Evolutionary conservation across 2,329 filamentous ascomycete genomes (phyloP).

Genomic region (Boeremia lycopersici): DNA sequence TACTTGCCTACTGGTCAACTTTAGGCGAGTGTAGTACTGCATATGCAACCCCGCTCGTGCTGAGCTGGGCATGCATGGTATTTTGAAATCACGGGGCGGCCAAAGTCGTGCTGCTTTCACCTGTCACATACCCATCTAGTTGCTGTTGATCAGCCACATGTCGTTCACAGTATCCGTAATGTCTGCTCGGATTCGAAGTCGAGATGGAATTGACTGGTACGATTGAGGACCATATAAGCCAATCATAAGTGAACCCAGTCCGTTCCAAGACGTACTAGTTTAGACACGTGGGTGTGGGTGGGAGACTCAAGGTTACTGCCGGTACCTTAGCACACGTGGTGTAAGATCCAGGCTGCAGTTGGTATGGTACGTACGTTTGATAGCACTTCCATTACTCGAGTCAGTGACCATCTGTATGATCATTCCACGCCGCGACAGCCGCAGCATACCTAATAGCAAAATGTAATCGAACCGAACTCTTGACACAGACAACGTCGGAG

Average conservation of each 20-base stretch:
- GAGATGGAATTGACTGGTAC: not conserved
- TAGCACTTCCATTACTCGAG: not conserved
- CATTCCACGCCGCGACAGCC: not conserved
- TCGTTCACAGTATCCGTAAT: not conserved
- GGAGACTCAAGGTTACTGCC: not conserved
- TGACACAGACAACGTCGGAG: not conserved
- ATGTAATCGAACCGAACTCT: not conserved
- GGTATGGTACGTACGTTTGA: not conserved
- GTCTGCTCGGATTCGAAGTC: not conserved
- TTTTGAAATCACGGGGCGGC: not conserved
- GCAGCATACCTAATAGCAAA: not conserved
- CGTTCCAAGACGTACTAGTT: not conserved
- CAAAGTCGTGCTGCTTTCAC: not conserved
- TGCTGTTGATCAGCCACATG: not conserved
- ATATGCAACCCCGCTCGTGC: conserved; percentile 18
- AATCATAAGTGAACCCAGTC: not conserved
- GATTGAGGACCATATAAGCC: not conserved
- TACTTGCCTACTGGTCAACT: conserved; percentile 1
- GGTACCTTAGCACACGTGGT: not conserved
- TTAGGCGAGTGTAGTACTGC: conserved; percentile 10
- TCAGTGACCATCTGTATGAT: not conserved
- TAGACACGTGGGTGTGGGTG: not conserved
- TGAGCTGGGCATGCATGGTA: conserved; percentile 8
- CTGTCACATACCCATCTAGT: not conserved
- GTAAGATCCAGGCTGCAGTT: not conserved